A percentile compares a stretch with the other conserved stretches of the same genome.
Conservation (phyloP, 306 rosid genomes). For the Cicer judaicum region DNA sequence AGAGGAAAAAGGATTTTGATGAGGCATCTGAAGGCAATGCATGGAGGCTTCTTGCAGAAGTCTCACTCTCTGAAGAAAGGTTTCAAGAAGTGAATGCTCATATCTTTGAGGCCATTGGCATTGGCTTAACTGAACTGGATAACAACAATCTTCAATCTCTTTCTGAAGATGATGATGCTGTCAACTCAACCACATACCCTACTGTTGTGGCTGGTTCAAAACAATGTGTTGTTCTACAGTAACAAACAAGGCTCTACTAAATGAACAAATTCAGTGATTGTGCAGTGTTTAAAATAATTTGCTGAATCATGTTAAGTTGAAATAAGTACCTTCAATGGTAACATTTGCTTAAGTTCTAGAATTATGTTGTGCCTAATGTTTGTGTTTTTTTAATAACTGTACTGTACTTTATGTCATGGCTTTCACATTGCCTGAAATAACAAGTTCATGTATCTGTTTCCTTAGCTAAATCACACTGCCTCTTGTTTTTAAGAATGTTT, state of each 20-base stretch:
- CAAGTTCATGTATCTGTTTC: slow-evolving; percentile 14
- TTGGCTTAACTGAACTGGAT: slow-evolving; percentile 48
- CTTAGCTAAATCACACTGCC: background rate
- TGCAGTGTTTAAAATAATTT: slow-evolving; percentile 36
- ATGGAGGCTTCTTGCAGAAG: slow-evolving; percentile 93
- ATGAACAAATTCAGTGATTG: slow-evolving; percentile 40
- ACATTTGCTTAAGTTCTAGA: slow-evolving; percentile 46
- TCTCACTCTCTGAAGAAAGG: slow-evolving; percentile 87
- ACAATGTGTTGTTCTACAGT: slow-evolving; percentile 77
- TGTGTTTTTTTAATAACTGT: background rate
- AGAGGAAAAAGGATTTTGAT: slow-evolving; percentile 87
- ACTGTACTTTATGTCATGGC: background rate
- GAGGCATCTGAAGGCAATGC: slow-evolving; percentile 95
- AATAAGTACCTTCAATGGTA: slow-evolving; percentile 45
- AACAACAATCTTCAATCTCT: background rate
- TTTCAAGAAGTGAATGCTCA: slow-evolving; percentile 81
- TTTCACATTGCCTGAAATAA: background rate
- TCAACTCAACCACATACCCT: slow-evolving; percentile 45
- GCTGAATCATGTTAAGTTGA: slow-evolving; percentile 44
- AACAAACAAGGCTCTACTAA: slow-evolving; percentile 11
- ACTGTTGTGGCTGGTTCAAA: slow-evolving; percentile 60
- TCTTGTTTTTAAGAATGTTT: background rate
- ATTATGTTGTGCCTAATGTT: slow-evolving; percentile 38
- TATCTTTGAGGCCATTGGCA: slow-evolving; percentile 70
- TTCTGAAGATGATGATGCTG: slow-evolving; percentile 50